Conservation (phyloP, 257 asterid genomes). For the Leonotis leonurus region DNA sequence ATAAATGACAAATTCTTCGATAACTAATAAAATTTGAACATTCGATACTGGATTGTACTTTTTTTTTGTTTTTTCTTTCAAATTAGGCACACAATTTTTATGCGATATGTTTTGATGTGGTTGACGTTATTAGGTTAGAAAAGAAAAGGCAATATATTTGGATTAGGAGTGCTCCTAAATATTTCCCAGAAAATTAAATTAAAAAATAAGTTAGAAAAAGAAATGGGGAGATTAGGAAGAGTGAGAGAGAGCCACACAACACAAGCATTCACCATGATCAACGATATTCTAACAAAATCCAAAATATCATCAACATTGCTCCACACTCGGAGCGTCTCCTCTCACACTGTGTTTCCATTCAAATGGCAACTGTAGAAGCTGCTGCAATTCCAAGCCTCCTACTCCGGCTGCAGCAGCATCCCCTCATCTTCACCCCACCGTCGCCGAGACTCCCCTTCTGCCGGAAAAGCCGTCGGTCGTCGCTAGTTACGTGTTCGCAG, state of each 20-base stretch:
- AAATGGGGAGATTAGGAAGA: not conserved
- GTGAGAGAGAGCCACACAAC: constrained; percentile 5
- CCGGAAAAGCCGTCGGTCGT: constrained; percentile 16
- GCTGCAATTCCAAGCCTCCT: constrained; percentile 24
- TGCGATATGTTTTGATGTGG: too few species aligned
- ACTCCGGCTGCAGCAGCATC: constrained; percentile 20
- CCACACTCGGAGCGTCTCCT: not conserved
- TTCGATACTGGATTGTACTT: too few species aligned
- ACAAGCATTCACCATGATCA: not conserved
- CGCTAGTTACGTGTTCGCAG: constrained; percentile 30
- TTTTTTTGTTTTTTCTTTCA: too few species aligned
- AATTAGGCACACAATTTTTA: too few species aligned
- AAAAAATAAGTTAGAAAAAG: not conserved
- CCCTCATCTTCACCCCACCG: constrained; percentile 1
- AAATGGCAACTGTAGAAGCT: constrained; percentile 27
- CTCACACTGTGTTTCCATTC: not conserved
- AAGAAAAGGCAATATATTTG: too few species aligned
- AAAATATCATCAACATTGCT: not conserved
- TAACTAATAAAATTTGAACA: too few species aligned
- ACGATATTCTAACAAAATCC: not conserved
- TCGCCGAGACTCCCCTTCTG: not conserved
- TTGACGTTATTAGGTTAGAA: too few species aligned
- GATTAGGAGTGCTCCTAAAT: too few species aligned
- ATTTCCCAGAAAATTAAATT: too few species aligned
- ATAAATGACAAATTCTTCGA: too few species aligned